Evolutionary conservation across 495 filamentous ascomycete species (phyloP).

Genomic region (Aspergillus affinis): DNA sequence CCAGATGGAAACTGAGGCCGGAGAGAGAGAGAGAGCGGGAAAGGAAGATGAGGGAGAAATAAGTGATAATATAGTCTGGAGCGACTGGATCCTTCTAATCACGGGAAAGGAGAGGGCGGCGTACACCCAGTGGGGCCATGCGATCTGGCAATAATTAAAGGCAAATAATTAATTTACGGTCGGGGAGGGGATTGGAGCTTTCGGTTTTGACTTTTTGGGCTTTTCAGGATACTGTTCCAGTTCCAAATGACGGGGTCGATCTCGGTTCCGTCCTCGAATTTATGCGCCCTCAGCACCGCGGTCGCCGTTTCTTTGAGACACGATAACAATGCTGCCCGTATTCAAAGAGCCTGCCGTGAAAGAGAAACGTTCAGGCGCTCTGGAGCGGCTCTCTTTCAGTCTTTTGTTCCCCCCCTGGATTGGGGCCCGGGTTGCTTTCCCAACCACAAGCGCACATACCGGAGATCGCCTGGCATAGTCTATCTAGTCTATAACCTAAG

Average conservation of each 20-base stretch:
- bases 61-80: slow-evolving; percentile 32
- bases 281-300: neutral
- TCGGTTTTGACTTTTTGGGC: neutral
- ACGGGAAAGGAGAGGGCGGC: slow-evolving; percentile 21
- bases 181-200: slow-evolving; percentile 10
- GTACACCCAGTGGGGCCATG: slow-evolving; percentile 24
- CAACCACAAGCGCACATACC: slow-evolving; percentile 11
- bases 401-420: slow-evolving; percentile 6
- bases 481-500: neutral
- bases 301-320: neutral
- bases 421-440: neutral
- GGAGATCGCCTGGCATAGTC: slow-evolving; percentile 8
- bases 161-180: slow-evolving; percentile 28
- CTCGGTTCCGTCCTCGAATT: slow-evolving; percentile 2
- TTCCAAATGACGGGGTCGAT: slow-evolving; percentile 4
- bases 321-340: neutral
- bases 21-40: slow-evolving; percentile 21
- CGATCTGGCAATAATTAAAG: slow-evolving; percentile 29
- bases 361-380: neutral
- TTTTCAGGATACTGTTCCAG: slow-evolving; percentile 2
- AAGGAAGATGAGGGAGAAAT: slow-evolving; percentile 25
- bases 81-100: slow-evolving; percentile 17
- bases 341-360: neutral
- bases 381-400: neutral
- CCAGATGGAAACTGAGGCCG: slow-evolving; percentile 21